Percentiles rank a stretch among this genome's conserved stretches.
These are phyloP conservation scores for Cardamine chenopodiifolia DNA, from an alignment of 345 rosid species.

Conservation along the genomic window DNA sequence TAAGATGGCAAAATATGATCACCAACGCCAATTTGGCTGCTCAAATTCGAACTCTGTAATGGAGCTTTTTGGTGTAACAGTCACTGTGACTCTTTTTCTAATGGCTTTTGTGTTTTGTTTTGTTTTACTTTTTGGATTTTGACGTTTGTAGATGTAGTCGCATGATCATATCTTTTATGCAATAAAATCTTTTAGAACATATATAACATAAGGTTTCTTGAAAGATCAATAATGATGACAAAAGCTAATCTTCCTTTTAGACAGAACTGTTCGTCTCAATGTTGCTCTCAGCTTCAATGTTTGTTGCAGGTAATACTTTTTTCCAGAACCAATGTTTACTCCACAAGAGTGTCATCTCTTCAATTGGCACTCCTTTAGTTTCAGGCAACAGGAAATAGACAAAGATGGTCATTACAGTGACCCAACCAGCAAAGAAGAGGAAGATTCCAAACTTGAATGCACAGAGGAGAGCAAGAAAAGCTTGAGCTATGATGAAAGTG, in stretches of 20 bases:
- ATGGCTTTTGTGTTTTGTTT: conserved; percentile 3
- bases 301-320: conserved; percentile 51
- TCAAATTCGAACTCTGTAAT: not conserved
- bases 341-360: conserved; percentile 89
- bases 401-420: conserved; percentile 76
- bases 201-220: not conserved
- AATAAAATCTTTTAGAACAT: not conserved
- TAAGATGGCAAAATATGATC: not conserved
- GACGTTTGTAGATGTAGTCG: not conserved
- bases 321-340: conserved; percentile 97
- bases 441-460: conserved; percentile 81
- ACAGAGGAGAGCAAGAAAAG: conserved; percentile 77
- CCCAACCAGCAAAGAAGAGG: conserved; percentile 87
- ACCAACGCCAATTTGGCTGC: conserved; percentile 5
- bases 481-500: conserved; percentile 81
- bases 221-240: not conserved
- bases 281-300: conserved; percentile 38
- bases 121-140: not conserved
- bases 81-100: conserved; percentile 13
- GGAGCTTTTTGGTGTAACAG: conserved; percentile 5
- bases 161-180: conserved; percentile 1
- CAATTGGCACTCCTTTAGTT: conserved; percentile 91
- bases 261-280: not conserved
- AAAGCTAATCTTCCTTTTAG: conserved; percentile 10
- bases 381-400: conserved; percentile 75